phyloP scores from a whole-genome alignment of 2,329 filamentous ascomycete species.

The Fusarium sp. region DNA sequence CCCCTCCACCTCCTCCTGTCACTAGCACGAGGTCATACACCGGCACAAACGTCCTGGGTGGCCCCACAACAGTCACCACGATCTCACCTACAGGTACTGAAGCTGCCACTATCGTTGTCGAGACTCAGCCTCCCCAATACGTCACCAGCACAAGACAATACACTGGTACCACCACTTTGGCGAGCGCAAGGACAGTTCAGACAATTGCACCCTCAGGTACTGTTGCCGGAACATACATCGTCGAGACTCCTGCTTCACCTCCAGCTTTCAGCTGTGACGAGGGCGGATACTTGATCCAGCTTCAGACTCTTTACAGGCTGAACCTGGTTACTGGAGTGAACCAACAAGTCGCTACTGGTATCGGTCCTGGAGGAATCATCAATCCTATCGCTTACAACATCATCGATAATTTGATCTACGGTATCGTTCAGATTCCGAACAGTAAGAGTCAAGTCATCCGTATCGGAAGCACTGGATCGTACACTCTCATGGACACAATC shows the following conservation, averaged over 20 bases:
- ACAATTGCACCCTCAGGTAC: neutral
- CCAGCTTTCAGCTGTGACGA: conserved; percentile 21
- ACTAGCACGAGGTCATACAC: conserved; percentile 5
- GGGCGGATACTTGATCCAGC: conserved; percentile 25
- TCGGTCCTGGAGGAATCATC: conserved; percentile 5
- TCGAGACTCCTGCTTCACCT: conserved; percentile 12
- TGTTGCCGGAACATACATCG: neutral
- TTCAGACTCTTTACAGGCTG: conserved; percentile 8
- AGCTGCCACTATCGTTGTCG: conserved; percentile 1
- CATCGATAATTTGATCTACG: conserved; percentile 10
- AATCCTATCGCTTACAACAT: conserved; percentile 19
- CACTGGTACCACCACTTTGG: neutral
- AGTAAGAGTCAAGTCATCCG: conserved; percentile 13
- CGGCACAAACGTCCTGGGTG: neutral
- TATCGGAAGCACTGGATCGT: conserved; percentile 2
- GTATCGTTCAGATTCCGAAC: conserved; percentile 7
- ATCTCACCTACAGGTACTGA: conserved; percentile 2
- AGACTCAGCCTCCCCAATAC: conserved; percentile 1
- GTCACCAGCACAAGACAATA: conserved; percentile 1
- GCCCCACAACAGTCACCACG: neutral
- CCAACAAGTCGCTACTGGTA: neutral
- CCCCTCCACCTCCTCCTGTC: neutral
- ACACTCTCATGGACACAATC: conserved; percentile 10
- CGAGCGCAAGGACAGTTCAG: neutral
- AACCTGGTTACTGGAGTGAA: conserved; percentile 10